phyloP scores from a whole-genome alignment of 2,329 filamentous ascomycete species.

The Emericellopsis atlantica region DNA sequence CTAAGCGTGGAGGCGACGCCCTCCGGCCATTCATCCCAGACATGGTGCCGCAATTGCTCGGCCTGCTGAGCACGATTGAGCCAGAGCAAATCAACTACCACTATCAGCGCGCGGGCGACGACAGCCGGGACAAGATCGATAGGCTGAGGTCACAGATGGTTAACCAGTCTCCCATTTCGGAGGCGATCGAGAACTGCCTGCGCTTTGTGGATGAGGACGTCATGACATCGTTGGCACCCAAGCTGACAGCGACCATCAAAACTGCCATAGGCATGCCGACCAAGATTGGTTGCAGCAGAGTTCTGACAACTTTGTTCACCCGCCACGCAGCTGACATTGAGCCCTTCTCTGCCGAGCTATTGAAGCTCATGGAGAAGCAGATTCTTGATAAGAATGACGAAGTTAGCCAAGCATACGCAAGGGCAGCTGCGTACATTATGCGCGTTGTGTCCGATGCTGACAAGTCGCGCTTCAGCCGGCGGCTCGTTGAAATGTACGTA shows the following conservation, averaged over 20 bases:
- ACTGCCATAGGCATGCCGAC: conserved; percentile 81
- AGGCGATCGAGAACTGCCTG: conserved; percentile 80
- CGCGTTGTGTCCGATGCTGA: conserved; percentile 38
- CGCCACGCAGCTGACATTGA: conserved; percentile 64
- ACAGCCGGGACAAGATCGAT: conserved; percentile 83
- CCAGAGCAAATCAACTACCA: conserved; percentile 84
- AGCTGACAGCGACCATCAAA: conserved; percentile 69
- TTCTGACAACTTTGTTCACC: conserved; percentile 75
- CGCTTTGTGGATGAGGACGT: conserved; percentile 67
- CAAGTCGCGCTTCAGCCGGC: conserved; percentile 36
- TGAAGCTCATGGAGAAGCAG: conserved; percentile 68
- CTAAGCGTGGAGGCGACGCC: conserved; percentile 74
- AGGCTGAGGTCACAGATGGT: conserved; percentile 73
- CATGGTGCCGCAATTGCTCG: conserved; percentile 70
- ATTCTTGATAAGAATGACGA: conserved; percentile 89
- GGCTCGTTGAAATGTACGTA: conserved; percentile 63
- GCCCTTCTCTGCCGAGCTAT: conserved; percentile 61
- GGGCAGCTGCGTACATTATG: conserved; percentile 74
- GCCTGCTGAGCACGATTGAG: conserved; percentile 76
- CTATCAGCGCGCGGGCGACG: conserved; percentile 77
- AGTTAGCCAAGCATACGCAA: conserved; percentile 79
- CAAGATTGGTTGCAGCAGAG: conserved; percentile 80
- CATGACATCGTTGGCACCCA: conserved; percentile 63
- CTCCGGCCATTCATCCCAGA: conserved; percentile 70
- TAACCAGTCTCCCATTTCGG: conserved; percentile 77